phyloP scores from a whole-genome alignment of 306 rosid species.

The Urtica urens region DNA sequence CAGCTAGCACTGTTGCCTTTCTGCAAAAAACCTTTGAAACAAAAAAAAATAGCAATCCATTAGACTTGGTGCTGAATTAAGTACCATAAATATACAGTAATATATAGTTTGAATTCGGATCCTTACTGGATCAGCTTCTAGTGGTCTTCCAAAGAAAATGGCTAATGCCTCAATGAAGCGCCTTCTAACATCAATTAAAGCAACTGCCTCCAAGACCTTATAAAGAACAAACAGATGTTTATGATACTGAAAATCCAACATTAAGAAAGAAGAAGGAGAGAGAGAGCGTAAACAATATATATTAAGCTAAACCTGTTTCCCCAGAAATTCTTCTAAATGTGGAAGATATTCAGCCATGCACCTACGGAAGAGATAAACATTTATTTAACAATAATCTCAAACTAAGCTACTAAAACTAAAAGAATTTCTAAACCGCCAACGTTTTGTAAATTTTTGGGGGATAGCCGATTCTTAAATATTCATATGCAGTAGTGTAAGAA shows the following conservation, averaged over 20 bases:
- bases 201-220: conserved; percentile 77
- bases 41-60: conserved; percentile 15
- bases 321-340: conserved; percentile 78
- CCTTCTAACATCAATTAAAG: conserved; percentile 65
- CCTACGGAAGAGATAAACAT: conserved; percentile 37
- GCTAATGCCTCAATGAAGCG: conserved; percentile 74
- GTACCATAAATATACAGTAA: conserved; percentile 5
- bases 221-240: conserved; percentile 1
- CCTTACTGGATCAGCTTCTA: conserved; percentile 90
- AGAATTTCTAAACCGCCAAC: too few species aligned
- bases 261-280: not conserved
- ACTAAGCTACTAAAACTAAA: conserved; percentile 1
- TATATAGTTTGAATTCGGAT: conserved; percentile 11
- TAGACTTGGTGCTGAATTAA: conserved; percentile 8
- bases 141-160: conserved; percentile 57
- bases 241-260: not conserved
- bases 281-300: conserved; percentile 7
- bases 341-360: conserved; percentile 95
- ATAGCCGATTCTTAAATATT: too few species aligned
- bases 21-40: conserved; percentile 80
- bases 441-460: too few species aligned
- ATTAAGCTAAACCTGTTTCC: conserved; percentile 64
- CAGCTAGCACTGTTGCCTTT: conserved; percentile 60
- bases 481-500: too few species aligned
- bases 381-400: conserved; percentile 6